Percentiles rank a stretch among this genome's conserved stretches.
Evolutionary conservation across 441 rosid species (phyloP).

Genomic region (Dalechampia spathulata): DNA sequence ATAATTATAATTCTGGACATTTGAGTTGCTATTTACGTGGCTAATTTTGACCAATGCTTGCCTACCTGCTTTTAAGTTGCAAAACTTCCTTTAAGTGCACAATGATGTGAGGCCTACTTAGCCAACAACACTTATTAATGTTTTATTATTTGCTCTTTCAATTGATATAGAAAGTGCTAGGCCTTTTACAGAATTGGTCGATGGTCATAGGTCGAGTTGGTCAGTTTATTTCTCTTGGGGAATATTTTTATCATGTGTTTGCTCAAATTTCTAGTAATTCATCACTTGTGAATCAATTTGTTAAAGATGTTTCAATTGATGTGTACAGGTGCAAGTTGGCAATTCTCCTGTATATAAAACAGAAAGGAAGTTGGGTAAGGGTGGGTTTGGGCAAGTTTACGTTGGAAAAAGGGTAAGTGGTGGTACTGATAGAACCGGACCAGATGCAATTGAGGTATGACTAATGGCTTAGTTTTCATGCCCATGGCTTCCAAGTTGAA

Average conservation of each 20-base stretch:
- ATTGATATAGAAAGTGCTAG: too few species aligned
- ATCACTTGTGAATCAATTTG: not conserved
- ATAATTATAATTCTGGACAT: not conserved
- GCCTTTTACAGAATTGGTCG: not conserved
- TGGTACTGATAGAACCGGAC: constrained; percentile 72
- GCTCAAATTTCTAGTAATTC: not conserved
- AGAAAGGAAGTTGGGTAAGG: constrained; percentile 90
- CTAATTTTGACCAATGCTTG: too few species aligned
- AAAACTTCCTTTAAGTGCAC: too few species aligned
- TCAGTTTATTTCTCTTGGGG: not conserved
- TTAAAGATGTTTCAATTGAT: constrained; percentile 1
- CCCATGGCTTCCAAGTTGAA: not conserved
- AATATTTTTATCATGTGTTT: too few species aligned
- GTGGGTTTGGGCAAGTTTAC: constrained; percentile 97
- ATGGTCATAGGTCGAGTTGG: not conserved
- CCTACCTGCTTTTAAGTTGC: too few species aligned
- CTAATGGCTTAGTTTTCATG: constrained; percentile 3
- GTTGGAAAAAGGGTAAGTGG: constrained; percentile 85
- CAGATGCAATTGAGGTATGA: constrained; percentile 89
- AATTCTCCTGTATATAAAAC: constrained; percentile 81
- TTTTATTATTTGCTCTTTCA: too few species aligned
- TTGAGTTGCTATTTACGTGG: too few species aligned
- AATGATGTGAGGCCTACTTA: too few species aligned
- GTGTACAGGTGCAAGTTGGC: constrained; percentile 49
- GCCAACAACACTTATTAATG: too few species aligned